These are phyloP conservation scores for Trametes cubensis DNA, from an alignment of 768 basidiomycete genomes.

Conservation along the genomic window DNA sequence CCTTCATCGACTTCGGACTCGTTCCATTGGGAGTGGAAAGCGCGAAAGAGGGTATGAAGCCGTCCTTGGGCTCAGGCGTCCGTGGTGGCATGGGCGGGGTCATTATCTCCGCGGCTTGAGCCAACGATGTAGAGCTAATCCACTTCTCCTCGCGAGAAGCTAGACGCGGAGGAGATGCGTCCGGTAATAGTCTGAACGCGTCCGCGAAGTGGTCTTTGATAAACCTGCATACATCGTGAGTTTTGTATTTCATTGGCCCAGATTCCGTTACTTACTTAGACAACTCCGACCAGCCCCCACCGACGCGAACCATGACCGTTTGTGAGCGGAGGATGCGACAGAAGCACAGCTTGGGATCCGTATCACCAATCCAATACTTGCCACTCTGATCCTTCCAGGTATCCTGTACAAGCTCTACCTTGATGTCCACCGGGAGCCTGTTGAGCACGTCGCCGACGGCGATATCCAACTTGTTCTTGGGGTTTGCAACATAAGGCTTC, in stretches of 20 bases:
- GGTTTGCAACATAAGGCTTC: constrained; percentile 82
- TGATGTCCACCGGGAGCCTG: constrained; percentile 81
- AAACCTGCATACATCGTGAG: constrained; percentile 53
- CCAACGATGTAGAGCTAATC: constrained; percentile 78
- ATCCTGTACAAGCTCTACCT: constrained; percentile 76
- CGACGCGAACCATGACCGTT: constrained; percentile 95
- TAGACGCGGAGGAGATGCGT: constrained; percentile 53
- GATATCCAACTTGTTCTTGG: constrained; percentile 89
- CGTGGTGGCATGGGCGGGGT: constrained; percentile 46
- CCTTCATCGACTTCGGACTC: constrained; percentile 49
- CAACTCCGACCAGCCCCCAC: constrained; percentile 92
- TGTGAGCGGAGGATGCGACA: constrained; percentile 89
- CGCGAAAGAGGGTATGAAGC: constrained; percentile 67
- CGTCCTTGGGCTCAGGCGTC: constrained; percentile 68
- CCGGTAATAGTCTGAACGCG: constrained; percentile 71
- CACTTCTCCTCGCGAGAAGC: constrained; percentile 69
- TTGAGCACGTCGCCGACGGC: constrained; percentile 94
- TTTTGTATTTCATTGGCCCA: neutral
- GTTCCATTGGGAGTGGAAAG: constrained; percentile 51
- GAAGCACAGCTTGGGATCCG: constrained; percentile 88
- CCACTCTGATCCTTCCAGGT: constrained; percentile 93
- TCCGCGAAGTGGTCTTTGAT: constrained; percentile 87
- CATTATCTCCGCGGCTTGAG: constrained; percentile 53
- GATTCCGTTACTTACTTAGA: constrained; percentile 64
- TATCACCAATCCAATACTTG: constrained; percentile 95